Base-by-base conservation (phyloP, 2,329 filamentous ascomycete genomes). In the Aspergillus latus region DNA sequence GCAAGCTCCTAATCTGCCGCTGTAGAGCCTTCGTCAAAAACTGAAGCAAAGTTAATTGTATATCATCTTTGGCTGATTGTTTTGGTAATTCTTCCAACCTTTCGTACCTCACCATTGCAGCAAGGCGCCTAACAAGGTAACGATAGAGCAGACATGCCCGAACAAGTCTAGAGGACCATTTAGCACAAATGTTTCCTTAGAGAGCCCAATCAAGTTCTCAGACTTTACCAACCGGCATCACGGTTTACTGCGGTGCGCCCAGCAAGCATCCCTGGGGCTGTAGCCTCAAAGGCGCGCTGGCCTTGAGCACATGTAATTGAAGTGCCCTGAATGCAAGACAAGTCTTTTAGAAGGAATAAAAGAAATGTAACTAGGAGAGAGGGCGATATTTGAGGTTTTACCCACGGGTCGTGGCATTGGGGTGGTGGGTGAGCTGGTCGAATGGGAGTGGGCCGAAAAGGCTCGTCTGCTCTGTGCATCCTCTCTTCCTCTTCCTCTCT, bases 401-500 rank as follows among this genome's bases (percentile, higher is more conserved):
- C 11, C 8, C 9, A 29, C 15, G 40, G 28, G 57, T 59, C 57
- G 54, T 49, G 57, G 15, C 28, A 30, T 37, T 47, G 45, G 16
- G 5, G 49, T 39, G 9, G 50, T 32, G 39, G 21, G 40, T 50
- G 50, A 50, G 42, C 45, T 57, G 57, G 54, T 39, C 34, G 16
- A 47, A 29, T 29, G 32, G 29, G 54, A 49, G 57, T 59, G 57
- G 57, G 57, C 57, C 57, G 57, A 59, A 45, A 56, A 52, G 49
- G 34, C 49, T 54, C 57, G 45, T 59, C 54, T 59, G 48, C 46
- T 52, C 50, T 34, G 37, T 50, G 28, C 51, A 50, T 52, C 49
- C 32, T 59, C 57, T 45, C 55, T 46, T 47, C 44, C 29, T 47
- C 44, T 34, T 47, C 44, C 44, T 47, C 44, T 54, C 45, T 34